Evolutionary conservation across 257 asterid species (phyloP).

Genomic region (Plantago major): DNA sequence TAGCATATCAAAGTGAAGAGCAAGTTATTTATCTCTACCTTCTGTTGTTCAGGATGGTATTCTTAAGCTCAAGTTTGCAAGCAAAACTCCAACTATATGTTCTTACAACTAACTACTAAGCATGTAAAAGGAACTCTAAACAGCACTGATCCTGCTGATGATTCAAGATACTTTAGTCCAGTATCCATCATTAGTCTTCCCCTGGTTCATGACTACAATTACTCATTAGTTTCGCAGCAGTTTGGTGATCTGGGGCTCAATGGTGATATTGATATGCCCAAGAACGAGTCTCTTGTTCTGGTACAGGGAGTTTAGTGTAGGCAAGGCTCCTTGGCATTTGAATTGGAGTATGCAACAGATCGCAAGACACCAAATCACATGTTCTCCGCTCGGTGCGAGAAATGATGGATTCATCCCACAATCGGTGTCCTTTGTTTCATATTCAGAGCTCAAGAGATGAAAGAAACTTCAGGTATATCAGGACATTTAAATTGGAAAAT

Average conservation of each 20-base stretch:
- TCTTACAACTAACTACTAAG: no score
- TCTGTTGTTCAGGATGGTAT: conserved; percentile 29
- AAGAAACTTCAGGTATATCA: conserved; percentile 30
- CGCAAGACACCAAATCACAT: conserved; percentile 25
- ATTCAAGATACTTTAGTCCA: conserved; percentile 39
- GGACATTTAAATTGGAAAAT: conserved; percentile 18
- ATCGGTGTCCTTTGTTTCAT: conserved; percentile 25
- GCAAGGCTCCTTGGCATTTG: conserved; percentile 20
- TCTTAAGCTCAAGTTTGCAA: conserved; percentile 35
- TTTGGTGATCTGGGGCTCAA: background rate
- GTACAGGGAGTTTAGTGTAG: conserved; percentile 28
- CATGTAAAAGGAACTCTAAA: conserved; percentile 40
- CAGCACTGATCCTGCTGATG: conserved; percentile 25
- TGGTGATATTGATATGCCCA: conserved; percentile 9
- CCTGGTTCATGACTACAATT: conserved; percentile 24
- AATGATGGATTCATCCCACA: conserved; percentile 27
- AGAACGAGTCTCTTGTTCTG: conserved; percentile 24
- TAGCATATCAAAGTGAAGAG: no score
- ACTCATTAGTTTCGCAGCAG: conserved; percentile 30
- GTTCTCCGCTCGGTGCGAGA: conserved; percentile 25
- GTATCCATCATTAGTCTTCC: conserved; percentile 42
- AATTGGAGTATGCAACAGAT: conserved; percentile 31
- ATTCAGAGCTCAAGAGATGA: conserved; percentile 40
- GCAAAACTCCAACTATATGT: conserved; percentile 25
- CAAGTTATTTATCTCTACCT: no score